These are phyloP conservation scores for Arxiozyma slooffiae DNA, from an alignment of 1,139 yeast species.

Conservation along the genomic window DNA sequence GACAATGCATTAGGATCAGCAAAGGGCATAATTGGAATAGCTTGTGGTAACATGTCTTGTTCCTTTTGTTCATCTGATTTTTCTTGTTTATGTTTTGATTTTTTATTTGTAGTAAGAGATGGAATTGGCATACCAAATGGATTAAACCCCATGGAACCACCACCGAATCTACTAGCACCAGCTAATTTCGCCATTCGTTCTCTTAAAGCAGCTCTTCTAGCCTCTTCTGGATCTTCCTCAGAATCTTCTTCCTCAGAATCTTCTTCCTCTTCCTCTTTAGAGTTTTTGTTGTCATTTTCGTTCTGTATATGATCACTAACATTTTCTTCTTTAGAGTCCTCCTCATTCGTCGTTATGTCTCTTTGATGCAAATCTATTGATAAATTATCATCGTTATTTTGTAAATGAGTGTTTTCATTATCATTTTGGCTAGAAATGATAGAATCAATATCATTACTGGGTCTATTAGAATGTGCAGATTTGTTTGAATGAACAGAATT, in stretches of 20 bases:
- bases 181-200: conserved; percentile 95
- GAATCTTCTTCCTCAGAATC: conserved; percentile 31
- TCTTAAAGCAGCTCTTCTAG: conserved; percentile 66
- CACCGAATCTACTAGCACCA: conserved; percentile 82
- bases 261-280: conserved; percentile 12
- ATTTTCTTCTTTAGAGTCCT: background rate
- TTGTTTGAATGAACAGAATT: conserved; percentile 1
- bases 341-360: background rate
- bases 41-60: conserved; percentile 25
- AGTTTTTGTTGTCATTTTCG: conserved; percentile 13
- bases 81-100: conserved; percentile 3
- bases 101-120: conserved; percentile 15
- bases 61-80: conserved; percentile 11
- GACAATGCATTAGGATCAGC: conserved; percentile 31
- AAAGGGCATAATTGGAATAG: conserved; percentile 47
- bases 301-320: background rate
- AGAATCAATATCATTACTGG: background rate
- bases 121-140: conserved; percentile 42
- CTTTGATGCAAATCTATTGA: background rate
- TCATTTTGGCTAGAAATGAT: background rate
- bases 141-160: conserved; percentile 53
- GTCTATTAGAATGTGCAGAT: background rate
- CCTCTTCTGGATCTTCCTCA: conserved; percentile 65
- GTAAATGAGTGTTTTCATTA: background rate
- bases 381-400: background rate